Evolutionary conservation across 2,329 filamentous ascomycete genomes (phyloP).

Genomic region (Ustulina deusta): DNA sequence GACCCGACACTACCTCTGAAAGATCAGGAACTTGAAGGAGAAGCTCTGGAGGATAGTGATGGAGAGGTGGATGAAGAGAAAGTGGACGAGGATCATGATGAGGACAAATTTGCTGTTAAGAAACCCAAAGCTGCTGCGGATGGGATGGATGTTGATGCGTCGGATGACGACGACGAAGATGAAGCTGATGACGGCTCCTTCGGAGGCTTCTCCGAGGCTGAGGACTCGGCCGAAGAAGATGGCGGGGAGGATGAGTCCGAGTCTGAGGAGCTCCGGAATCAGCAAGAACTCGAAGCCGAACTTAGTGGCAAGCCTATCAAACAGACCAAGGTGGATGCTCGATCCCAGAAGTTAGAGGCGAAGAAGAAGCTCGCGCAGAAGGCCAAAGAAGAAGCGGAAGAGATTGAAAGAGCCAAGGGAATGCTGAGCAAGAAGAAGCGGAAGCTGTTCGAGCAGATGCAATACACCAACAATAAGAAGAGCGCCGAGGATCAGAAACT

Average conservation of each 20-base stretch:
- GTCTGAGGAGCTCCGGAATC: conserved; percentile 75
- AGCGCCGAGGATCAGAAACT: conserved; percentile 90
- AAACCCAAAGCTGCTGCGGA: conserved; percentile 58
- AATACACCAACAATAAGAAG: conserved; percentile 93
- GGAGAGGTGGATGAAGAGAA: conserved; percentile 62
- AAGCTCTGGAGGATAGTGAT: conserved; percentile 79
- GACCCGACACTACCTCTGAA: conserved; percentile 88
- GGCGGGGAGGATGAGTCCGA: conserved; percentile 71
- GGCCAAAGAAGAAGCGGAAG: conserved; percentile 82
- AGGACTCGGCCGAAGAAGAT: conserved; percentile 56
- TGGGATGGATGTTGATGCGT: conserved; percentile 63
- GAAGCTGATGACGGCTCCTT: conserved; percentile 60
- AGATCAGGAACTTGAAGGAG: conserved; percentile 88
- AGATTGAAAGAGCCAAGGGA: conserved; percentile 92
- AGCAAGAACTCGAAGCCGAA: conserved; percentile 93
- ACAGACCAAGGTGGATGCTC: conserved; percentile 63
- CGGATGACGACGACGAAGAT: conserved; percentile 60
- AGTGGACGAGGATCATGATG: conserved; percentile 59
- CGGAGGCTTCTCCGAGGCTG: conserved; percentile 64
- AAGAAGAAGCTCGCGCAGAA: conserved; percentile 77
- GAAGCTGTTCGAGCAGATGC: conserved; percentile 97
- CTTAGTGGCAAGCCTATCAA: conserved; percentile 75
- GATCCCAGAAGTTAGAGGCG: conserved; percentile 76
- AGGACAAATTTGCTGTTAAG: conserved; percentile 53
- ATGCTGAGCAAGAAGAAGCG: conserved; percentile 99